A percentile compares a stretch with the other conserved stretches of the same genome.
These are phyloP conservation scores for Botrytis hyacinthi DNA, from an alignment of 2,329 filamentous ascomycete genomes.

Conservation along the genomic window DNA sequence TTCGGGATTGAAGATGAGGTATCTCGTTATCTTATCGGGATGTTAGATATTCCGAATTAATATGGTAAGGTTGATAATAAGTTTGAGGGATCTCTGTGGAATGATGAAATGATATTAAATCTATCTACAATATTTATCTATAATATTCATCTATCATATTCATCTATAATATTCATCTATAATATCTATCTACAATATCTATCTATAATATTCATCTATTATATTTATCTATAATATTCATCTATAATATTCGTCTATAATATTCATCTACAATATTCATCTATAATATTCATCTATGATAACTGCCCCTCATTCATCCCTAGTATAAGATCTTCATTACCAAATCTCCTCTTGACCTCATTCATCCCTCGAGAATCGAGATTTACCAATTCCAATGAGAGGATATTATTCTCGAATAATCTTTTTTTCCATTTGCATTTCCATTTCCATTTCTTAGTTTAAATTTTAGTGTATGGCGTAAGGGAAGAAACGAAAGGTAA, in stretches of 20 bases:
- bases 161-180: no score
- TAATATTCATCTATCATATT: no score
- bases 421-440: not conserved
- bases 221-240: no score
- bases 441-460: not conserved
- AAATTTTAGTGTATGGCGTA: constrained; percentile 4
- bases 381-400: no score
- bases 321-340: not conserved
- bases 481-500: not conserved
- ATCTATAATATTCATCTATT: no score
- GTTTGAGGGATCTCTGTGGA: not conserved
- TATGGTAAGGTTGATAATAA: not conserved
- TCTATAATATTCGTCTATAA: no score
- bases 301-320: not conserved
- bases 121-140: no score
- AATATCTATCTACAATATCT: no score
- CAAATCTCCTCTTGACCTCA: not conserved
- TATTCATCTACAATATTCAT: no score
- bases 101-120: not conserved
- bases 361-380: no score
- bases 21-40: not conserved
- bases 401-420: not conserved
- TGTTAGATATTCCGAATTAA: not conserved
- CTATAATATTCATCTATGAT: no score
- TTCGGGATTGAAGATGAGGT: not conserved